Base-by-base conservation (phyloP, 2,329 filamentous ascomycete species). In the Penicillium nordicum region DNA sequence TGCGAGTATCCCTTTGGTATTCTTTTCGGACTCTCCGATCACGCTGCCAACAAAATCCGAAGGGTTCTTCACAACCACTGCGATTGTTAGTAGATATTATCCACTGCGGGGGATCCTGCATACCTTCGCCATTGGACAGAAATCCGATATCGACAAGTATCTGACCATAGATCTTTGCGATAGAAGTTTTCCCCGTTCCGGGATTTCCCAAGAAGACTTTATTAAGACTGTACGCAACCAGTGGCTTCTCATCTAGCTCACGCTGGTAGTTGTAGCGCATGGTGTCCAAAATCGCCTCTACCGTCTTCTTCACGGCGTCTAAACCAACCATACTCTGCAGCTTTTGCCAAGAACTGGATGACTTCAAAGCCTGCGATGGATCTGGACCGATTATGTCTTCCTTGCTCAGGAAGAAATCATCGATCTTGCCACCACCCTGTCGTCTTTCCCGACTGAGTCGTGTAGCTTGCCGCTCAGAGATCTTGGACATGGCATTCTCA, bases 111-210 rank as follows among this genome's bases (percentile, higher is more conserved):
- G 42, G 2, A 29, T 21, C 64, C 73, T 69, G 4, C 50, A 23
- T 67, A 84, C 84, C 83, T 78, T 91, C 88, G 0, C 87, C 85
- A 25, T 83, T 88, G 0, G 83, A 87, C 0, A 92, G 69, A 2
- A 89, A 62, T 0, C 88, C 88, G 5, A 92, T 70, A 53, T 89
- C 83, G 0, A 82, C 84, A 0, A 92, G 76, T 2, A 92, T 86
- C 38, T 79, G 73, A 0, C 86, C 88, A 61, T 91, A 92, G 0
- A 90, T 71, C 67, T 88, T 90, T 0, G 87, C 89, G 0, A 92
- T 85, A 0, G 87, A 86, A 0, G 89, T 92, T 64, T 92, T 92
- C 0, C 89, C 88, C 0, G 89, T 92, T 0, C 89, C 89, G 0
- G 89, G 89, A 1, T 79, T 82, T 0, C 89, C 89, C 0, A 91